Conservation (phyloP, 2,329 filamentous ascomycete genomes). For the Pyrenochaeta sp. region DNA sequence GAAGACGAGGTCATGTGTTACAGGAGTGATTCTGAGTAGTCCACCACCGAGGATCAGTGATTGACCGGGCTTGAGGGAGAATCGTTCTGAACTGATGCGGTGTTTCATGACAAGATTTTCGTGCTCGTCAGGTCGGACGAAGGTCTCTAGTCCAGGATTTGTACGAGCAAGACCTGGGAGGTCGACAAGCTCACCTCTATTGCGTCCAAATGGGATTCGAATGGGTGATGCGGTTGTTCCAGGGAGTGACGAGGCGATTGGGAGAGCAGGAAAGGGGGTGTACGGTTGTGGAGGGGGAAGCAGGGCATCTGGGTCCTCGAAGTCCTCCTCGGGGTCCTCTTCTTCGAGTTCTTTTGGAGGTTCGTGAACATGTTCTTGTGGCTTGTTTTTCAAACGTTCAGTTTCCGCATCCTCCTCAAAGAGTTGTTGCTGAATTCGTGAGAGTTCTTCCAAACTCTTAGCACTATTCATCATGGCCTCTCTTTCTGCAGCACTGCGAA, state of each 20-base stretch:
- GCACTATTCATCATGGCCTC: conserved; percentile 39
- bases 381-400: conserved; percentile 26
- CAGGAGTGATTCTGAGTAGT: conserved; percentile 84
- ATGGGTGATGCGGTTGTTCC: conserved; percentile 97
- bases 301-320: conserved; percentile 55
- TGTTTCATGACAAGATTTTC: conserved; percentile 78
- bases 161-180: conserved; percentile 83
- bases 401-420: conserved; percentile 42
- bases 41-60: conserved; percentile 83
- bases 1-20: conserved; percentile 69
- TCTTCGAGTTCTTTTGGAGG: conserved; percentile 27
- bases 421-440: conserved; percentile 35
- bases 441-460: conserved; percentile 35
- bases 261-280: conserved; percentile 81
- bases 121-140: conserved; percentile 72
- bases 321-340: conserved; percentile 31
- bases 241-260: conserved; percentile 82
- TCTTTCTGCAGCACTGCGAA: conserved; percentile 42
- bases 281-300: conserved; percentile 79
- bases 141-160: conserved; percentile 67
- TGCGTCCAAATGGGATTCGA: conserved; percentile 84
- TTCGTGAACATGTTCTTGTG: conserved; percentile 26
- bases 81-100: conserved; percentile 76
- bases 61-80: conserved; percentile 75
- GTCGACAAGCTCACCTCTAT: conserved; percentile 90